Conservation (phyloP, 192 early-diverging fungal genomes). For the Phlyctochytrium arcticum region DNA sequence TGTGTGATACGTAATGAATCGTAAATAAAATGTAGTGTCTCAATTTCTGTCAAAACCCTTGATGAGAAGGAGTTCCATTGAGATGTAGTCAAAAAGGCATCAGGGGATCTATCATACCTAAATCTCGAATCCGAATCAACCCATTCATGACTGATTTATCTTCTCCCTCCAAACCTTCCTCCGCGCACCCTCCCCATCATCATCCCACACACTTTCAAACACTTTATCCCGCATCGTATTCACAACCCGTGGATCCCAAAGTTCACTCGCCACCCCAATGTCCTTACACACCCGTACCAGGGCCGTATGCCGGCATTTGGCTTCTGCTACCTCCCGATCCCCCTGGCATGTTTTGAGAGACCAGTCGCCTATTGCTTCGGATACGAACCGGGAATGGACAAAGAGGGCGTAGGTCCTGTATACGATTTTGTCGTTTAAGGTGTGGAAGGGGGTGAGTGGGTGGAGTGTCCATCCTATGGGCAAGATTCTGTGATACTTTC, state of each 20-base stretch:
- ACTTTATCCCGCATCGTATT: conserved; percentile 11
- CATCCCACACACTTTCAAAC: not conserved
- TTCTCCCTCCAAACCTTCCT: not conserved
- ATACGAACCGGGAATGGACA: conserved; percentile 21
- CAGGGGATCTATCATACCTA: too few relatives aligned
- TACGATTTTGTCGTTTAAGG: not conserved
- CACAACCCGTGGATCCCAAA: conserved; percentile 27
- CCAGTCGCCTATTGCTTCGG: conserved; percentile 24
- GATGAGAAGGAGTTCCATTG: too few relatives aligned
- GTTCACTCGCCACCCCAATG: conserved; percentile 31
- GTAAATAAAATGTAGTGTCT: too few relatives aligned
- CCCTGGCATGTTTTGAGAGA: not conserved
- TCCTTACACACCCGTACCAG: conserved; percentile 32
- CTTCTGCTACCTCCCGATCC: not conserved
- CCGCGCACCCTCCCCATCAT: not conserved
- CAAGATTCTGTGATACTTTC: conserved; percentile 4
- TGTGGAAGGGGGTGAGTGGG: conserved; percentile 4
- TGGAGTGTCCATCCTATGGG: conserved; percentile 13
- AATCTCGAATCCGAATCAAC: too few relatives aligned
- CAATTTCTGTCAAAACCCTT: too few relatives aligned
- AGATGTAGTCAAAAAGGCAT: too few relatives aligned
- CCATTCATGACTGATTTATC: too few relatives aligned
- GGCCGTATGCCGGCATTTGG: conserved; percentile 19
- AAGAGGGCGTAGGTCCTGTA: conserved; percentile 16
- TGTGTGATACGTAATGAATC: too few relatives aligned